Conservation (phyloP, 2,329 filamentous ascomycete species). For the Ophiostoma quercus region DNA sequence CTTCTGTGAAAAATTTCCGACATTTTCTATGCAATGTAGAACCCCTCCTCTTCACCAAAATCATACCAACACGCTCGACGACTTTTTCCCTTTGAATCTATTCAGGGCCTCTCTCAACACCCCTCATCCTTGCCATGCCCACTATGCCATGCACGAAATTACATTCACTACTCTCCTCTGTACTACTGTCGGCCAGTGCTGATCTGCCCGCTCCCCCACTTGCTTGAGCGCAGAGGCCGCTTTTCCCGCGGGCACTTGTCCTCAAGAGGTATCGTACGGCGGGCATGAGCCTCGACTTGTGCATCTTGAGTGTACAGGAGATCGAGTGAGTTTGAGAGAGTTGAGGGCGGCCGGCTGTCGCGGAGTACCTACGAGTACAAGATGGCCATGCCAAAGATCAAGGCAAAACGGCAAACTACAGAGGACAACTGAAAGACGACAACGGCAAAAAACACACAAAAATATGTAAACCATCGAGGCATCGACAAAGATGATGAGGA, state of each 20-base stretch:
- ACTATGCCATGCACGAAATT: neutral
- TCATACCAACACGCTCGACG: neutral
- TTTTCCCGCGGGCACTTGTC: conserved; percentile 9
- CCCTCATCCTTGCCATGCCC: conserved; percentile 13
- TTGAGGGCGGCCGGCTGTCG: neutral
- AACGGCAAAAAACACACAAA: neutral
- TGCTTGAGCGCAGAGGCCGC: neutral
- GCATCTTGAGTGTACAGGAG: neutral
- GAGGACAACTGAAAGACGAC: neutral
- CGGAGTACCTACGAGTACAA: neutral
- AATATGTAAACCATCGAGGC: neutral
- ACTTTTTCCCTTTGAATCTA: neutral
- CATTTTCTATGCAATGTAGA: neutral
- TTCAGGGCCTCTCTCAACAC: neutral
- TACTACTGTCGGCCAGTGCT: conserved; percentile 1
- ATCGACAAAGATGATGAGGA: neutral
- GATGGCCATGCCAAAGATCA: neutral
- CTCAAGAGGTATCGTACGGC: conserved; percentile 5
- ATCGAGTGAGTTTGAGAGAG: neutral
- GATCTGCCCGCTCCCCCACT: conserved; percentile 2
- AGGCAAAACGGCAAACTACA: neutral
- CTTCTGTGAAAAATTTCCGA: neutral
- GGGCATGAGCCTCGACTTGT: neutral
- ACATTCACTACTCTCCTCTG: neutral
- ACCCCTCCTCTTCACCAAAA: neutral